Conservation (phyloP, 257 asterid genomes). For the Primulina huaijiensis region DNA sequence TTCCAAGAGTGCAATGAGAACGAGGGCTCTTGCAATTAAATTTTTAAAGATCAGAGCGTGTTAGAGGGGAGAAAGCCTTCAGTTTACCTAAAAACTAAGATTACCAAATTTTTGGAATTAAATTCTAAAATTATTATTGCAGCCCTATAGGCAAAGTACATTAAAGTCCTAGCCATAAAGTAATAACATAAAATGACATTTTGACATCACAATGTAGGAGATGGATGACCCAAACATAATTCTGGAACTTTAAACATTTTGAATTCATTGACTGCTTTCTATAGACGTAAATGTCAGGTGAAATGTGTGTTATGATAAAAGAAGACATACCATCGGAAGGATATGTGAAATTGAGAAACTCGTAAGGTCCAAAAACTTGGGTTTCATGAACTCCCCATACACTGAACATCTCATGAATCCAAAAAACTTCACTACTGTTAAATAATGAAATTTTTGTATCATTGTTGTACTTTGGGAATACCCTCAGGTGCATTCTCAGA, state of each 20-base stretch:
- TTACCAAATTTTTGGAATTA: too few relatives aligned
- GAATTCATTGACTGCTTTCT: background rate
- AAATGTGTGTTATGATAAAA: too few relatives aligned
- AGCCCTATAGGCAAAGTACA: too few relatives aligned
- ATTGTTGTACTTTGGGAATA: conserved; percentile 55
- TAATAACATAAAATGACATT: too few relatives aligned
- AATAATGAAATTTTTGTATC: conserved; percentile 24
- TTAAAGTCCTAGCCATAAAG: too few relatives aligned
- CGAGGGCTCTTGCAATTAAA: too few relatives aligned
- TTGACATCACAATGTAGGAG: too few relatives aligned
- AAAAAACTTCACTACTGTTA: conserved; percentile 58
- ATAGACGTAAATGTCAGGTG: background rate
- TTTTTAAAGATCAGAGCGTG: background rate
- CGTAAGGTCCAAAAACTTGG: conserved; percentile 81
- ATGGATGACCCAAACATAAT: too few relatives aligned
- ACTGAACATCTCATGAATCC: conserved; percentile 62
- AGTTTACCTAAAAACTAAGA: background rate
- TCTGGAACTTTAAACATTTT: background rate
- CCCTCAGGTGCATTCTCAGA: conserved; percentile 63
- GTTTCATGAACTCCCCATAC: conserved; percentile 76
- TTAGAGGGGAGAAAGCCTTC: background rate
- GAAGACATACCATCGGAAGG: conserved; percentile 58
- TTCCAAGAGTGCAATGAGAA: too few relatives aligned
- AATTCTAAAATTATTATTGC: too few relatives aligned
- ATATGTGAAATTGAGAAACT: conserved; percentile 77